These are phyloP conservation scores for Beauveria scarabaeidicola DNA, from an alignment of 2,329 filamentous ascomycete species.

Conservation along the genomic window DNA sequence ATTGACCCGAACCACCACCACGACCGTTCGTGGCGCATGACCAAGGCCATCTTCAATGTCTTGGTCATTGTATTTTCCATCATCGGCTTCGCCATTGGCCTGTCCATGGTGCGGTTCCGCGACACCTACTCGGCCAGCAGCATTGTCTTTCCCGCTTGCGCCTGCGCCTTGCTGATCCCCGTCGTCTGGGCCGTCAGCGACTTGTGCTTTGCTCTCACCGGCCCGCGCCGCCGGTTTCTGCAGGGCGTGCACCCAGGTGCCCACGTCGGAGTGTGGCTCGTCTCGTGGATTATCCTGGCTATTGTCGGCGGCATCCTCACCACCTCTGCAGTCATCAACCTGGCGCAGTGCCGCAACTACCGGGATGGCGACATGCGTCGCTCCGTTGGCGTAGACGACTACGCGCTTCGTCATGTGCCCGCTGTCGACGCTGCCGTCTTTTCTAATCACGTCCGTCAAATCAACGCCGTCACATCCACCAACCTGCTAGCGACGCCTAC, in stretches of 20 bases:
- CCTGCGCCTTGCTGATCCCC: constrained; percentile 15
- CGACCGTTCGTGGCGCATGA: constrained; percentile 18
- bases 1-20: background rate
- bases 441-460: background rate
- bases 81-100: constrained; percentile 20
- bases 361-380: background rate
- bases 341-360: constrained; percentile 10
- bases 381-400: background rate
- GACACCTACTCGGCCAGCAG: background rate
- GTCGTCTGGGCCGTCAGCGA: constrained; percentile 32
- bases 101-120: constrained; percentile 15
- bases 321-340: constrained; percentile 5
- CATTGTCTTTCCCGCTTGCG: constrained; percentile 3
- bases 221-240: constrained; percentile 23
- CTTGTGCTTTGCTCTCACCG: constrained; percentile 22
- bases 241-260: constrained; percentile 34
- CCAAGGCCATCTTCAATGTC: constrained; percentile 24
- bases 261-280: constrained; percentile 33
- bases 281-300: constrained; percentile 31
- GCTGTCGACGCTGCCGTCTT: background rate
- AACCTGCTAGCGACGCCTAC: background rate
- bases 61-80: constrained; percentile 20
- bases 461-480: background rate
- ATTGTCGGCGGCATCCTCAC: constrained; percentile 18
- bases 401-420: background rate